Base-by-base conservation (phyloP, 129 eudicot species). In the Artemisia tridentata region DNA sequence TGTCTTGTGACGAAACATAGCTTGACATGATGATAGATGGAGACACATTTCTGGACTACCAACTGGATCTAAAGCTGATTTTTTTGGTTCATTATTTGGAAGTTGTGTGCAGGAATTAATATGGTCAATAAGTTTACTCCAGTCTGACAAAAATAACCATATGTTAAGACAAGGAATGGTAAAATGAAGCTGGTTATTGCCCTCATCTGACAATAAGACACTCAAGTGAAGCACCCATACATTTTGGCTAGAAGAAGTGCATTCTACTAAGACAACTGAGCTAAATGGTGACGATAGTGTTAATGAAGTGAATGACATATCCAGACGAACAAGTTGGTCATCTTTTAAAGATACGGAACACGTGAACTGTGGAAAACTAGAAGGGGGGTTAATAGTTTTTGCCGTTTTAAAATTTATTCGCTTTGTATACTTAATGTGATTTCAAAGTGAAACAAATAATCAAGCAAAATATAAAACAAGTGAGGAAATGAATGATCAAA, bases 141-240 rank as follows among this genome's bases (percentile, higher is more conserved):
- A 95, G 63, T 95, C 93, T 47, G 59, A 69, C 29, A 80, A 57
- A 78, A 84, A 77, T 63, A 87, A 69, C 99, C 99, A 95, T 67
- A 95, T 72, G 52, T 85, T 79, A 59, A 88, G 52, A 78, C 83
- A 79, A 49, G 99, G 88, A 79, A 90, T 85, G 56, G 83, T 63
- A 25, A 90, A 71, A 58, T 15, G 75, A 75, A 84, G 59, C 63
- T 69, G 72, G 57, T 75, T 77, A 61, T 82, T 80, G 10, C 85
- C 87, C 72, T 67, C 50, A 11, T 66, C 80, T n/a, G 80, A 65
- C 63, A 74, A 58, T 1, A 83, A 34, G 67, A 77, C 41, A 38
- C 67, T 69, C 25, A 77, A 57, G 50, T 75, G 83, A 79, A 84
- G 84, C 61, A 78, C 86, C 5, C 87, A 78, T 29, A 83, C 81